These are phyloP conservation scores for Leccinum subatratum DNA, from an alignment of 1,284 basidiomycete genomes.

Conservation along the genomic window DNA sequence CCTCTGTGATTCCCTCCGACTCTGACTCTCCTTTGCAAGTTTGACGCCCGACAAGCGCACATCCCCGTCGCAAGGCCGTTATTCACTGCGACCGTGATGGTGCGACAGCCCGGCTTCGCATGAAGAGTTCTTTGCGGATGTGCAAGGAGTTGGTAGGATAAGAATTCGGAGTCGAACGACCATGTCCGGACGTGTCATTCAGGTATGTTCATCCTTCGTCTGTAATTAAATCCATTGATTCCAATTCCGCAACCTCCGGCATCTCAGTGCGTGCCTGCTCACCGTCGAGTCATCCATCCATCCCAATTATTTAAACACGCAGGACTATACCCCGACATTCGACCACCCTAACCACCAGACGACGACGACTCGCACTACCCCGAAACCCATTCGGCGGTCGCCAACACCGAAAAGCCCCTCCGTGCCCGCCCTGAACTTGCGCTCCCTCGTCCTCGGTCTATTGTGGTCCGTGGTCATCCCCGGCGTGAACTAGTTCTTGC, in stretches of 20 bases:
- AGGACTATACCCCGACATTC: conserved; percentile 17
- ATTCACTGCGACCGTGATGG: conserved; percentile 19
- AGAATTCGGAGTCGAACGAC: conserved; percentile 20
- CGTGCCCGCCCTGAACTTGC: conserved; percentile 58
- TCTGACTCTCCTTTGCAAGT: background rate
- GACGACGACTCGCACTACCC: conserved; percentile 50
- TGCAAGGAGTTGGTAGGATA: conserved; percentile 20
- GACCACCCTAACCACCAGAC: conserved; percentile 44
- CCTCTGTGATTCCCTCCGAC: too few species aligned
- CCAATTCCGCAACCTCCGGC: conserved; percentile 14
- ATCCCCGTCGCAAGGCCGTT: conserved; percentile 14
- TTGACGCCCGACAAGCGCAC: conserved; percentile 25
- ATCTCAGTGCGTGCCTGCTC: conserved; percentile 17
- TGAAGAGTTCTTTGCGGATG: conserved; percentile 15
- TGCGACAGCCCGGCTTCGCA: conserved; percentile 4
- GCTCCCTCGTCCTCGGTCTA: conserved; percentile 57
- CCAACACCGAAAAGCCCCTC: conserved; percentile 64
- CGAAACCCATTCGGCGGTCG: conserved; percentile 73
- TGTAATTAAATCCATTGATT: background rate
- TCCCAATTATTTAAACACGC: background rate
- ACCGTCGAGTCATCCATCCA: background rate
- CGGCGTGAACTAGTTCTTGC: conserved; percentile 53
- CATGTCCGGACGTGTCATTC: conserved; percentile 15
- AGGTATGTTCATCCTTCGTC: conserved; percentile 15
- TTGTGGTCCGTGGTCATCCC: conserved; percentile 46